A percentile compares a stretch with the other conserved stretches of the same genome.
phyloP scores from a whole-genome alignment of 495 filamentous ascomycete species.

The Opeltia flavorubescens region DNA sequence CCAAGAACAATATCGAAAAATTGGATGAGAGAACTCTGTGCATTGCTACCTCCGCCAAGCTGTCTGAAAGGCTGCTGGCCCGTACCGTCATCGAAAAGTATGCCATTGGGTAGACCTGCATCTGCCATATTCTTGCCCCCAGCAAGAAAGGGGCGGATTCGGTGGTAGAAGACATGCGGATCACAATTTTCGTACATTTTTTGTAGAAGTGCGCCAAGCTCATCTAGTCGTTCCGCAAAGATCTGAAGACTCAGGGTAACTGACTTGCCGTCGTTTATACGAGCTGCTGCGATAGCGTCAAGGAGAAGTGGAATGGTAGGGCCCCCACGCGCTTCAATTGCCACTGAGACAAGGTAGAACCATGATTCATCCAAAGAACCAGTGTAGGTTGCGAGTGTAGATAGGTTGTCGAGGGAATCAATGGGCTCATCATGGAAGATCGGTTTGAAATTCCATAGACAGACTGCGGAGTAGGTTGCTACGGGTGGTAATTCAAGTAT shows the following conservation, averaged over 20 bases:
- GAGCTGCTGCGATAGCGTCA: conserved; percentile 69
- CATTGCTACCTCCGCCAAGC: conserved; percentile 84
- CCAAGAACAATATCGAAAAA: conserved; percentile 91
- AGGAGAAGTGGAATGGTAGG: conserved; percentile 85
- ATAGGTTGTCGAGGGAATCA: conserved; percentile 70
- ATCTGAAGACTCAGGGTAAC: conserved; percentile 60
- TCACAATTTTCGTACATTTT: conserved; percentile 90
- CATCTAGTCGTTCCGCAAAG: conserved; percentile 79
- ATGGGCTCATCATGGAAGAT: conserved; percentile 68
- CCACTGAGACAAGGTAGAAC: conserved; percentile 93
- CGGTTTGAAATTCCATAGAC: conserved; percentile 92
- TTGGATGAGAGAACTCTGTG: conserved; percentile 87
- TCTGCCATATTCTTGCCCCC: conserved; percentile 95
- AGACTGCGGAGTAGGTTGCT: conserved; percentile 83
- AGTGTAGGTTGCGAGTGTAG: conserved; percentile 81
- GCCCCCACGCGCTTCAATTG: conserved; percentile 85
- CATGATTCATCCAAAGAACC: conserved; percentile 92
- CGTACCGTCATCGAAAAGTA: conserved; percentile 70
- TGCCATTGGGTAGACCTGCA: conserved; percentile 73
- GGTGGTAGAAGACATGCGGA: conserved; percentile 84
- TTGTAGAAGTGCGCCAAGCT: conserved; percentile 56
- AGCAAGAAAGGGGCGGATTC: conserved; percentile 84
- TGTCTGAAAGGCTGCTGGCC: conserved; percentile 55
- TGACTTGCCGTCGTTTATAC: conserved; percentile 47
- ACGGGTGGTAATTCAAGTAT: conserved; percentile 83